Percentiles rank a stretch among this genome's conserved stretches.
Conservation (phyloP, 2,329 filamentous ascomycete species). For the Purpureocillium lavendulum region DNA sequence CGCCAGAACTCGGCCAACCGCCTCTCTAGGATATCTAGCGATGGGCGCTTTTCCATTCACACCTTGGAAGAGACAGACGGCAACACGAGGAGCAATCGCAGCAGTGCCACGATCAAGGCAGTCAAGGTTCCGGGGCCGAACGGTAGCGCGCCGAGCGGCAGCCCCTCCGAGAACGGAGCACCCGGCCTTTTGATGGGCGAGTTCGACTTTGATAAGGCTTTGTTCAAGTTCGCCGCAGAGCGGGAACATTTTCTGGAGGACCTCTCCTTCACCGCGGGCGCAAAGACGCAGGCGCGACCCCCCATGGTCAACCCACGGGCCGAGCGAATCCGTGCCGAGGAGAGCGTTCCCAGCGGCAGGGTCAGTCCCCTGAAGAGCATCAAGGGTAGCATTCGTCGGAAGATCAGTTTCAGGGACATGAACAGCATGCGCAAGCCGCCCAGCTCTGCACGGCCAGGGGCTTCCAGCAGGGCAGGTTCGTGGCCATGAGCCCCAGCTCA, state of each 20-base stretch:
- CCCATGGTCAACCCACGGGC: conserved; percentile 72
- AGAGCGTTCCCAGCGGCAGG: conserved; percentile 43
- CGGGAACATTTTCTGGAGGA: conserved; percentile 90
- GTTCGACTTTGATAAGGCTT: conserved; percentile 87
- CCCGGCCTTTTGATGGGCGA: conserved; percentile 41
- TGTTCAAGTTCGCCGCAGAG: conserved; percentile 93
- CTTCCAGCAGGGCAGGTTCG: conserved; percentile 32
- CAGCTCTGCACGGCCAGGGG: conserved; percentile 65
- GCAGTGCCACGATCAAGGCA: conserved; percentile 55
- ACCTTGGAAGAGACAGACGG: conserved; percentile 51
- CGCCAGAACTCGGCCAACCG: conserved; percentile 52
- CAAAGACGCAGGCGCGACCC: conserved; percentile 60
- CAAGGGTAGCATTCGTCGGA: conserved; percentile 81
- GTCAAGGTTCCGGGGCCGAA: conserved; percentile 19
- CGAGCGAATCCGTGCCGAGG: conserved; percentile 73
- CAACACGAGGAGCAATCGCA: conserved; percentile 54
- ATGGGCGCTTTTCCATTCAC: conserved; percentile 43
- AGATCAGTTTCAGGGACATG: conserved; percentile 91
- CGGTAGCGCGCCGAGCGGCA: conserved; percentile 17
- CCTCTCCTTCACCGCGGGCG: conserved; percentile 78
- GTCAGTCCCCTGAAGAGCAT: conserved; percentile 51
- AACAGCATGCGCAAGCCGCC: conserved; percentile 87
- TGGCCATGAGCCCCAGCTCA: conserved; percentile 5
- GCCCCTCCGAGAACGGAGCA: conserved; percentile 10
- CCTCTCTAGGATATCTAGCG: conserved; percentile 44